A percentile compares a stretch with the other conserved stretches of the same genome.
Evolutionary conservation across 345 rosid genomes (phyloP).

Genomic region (Iberis pinnata): DNA sequence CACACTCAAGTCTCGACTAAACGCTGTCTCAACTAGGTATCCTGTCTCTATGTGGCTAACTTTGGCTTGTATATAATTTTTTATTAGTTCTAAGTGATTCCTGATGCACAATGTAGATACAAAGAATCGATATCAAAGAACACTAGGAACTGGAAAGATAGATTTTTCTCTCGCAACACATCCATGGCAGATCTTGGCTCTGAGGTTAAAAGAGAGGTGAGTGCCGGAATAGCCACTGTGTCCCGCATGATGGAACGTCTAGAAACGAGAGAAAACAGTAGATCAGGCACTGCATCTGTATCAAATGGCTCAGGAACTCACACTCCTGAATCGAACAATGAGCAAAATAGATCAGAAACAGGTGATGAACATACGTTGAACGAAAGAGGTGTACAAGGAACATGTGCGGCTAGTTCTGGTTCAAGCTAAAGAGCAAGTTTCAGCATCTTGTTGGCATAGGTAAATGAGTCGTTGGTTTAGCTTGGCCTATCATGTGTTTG

Average conservation of each 20-base stretch:
- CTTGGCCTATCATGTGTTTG: constrained; percentile 8
- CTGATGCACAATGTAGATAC: constrained; percentile 41
- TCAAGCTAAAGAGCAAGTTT: constrained; percentile 33
- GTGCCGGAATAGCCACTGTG: constrained; percentile 77
- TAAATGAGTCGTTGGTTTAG: constrained; percentile 4
- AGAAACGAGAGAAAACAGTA: constrained; percentile 48
- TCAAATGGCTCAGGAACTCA: constrained; percentile 39
- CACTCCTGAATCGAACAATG: constrained; percentile 37
- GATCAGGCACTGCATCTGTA: constrained; percentile 37
- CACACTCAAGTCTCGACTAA: constrained; percentile 62
- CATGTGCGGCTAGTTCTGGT: constrained; percentile 47
- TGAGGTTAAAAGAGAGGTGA: constrained; percentile 79
- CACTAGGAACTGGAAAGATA: constrained; percentile 91
- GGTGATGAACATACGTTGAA: constrained; percentile 28
- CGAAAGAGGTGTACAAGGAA: constrained; percentile 33
- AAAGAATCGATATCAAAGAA: constrained; percentile 91
- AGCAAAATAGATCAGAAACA: constrained; percentile 23
- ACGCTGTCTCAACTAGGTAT: constrained; percentile 73
- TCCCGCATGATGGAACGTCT: constrained; percentile 80
- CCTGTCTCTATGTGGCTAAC: not conserved
- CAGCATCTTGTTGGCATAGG: constrained; percentile 27
- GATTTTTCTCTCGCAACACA: constrained; percentile 70
- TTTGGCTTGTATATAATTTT: constrained; percentile 1
- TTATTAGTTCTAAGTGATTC: not conserved
- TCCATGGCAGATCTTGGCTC: constrained; percentile 65